Evolutionary conservation across 2,329 filamentous ascomycete genomes (phyloP).

Genomic region (Colletotrichum nymphaeae): DNA sequence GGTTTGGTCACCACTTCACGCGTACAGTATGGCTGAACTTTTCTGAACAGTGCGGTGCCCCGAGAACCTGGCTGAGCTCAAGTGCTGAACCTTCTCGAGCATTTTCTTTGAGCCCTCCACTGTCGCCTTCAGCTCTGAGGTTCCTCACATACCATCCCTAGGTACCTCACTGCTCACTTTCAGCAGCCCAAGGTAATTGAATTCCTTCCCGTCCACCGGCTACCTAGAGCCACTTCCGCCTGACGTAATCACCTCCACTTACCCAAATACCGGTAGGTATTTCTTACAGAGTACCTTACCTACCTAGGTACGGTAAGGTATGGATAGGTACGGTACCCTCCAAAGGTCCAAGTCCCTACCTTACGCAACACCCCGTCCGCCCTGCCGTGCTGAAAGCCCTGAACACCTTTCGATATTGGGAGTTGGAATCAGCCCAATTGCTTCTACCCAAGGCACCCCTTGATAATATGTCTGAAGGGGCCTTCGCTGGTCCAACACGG

Average conservation of each 20-base stretch:
- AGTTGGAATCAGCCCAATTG: background rate
- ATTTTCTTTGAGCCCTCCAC: background rate
- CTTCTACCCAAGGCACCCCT: background rate
- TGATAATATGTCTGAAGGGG: background rate
- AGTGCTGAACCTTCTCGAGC: background rate
- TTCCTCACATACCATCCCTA: no score
- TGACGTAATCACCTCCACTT: no score
- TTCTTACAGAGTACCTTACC: no score
- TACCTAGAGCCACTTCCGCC: no score
- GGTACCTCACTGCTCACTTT: no score
- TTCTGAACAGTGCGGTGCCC: background rate
- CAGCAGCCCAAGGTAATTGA: no score
- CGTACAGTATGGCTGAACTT: background rate
- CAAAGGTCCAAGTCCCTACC: no score
- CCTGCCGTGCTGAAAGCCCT: background rate
- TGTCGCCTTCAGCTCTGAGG: background rate
- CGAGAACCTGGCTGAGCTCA: background rate
- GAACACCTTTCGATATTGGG: background rate
- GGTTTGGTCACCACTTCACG: constrained; percentile 10
- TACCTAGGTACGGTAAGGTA: no score
- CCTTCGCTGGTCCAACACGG: background rate
- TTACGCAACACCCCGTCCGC: no score
- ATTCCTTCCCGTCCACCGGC: no score
- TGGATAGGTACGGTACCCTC: no score
- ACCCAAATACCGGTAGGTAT: no score